Conservation (phyloP, 176 grass and related monocot genomes). For the Eragrostis nindensis region DNA sequence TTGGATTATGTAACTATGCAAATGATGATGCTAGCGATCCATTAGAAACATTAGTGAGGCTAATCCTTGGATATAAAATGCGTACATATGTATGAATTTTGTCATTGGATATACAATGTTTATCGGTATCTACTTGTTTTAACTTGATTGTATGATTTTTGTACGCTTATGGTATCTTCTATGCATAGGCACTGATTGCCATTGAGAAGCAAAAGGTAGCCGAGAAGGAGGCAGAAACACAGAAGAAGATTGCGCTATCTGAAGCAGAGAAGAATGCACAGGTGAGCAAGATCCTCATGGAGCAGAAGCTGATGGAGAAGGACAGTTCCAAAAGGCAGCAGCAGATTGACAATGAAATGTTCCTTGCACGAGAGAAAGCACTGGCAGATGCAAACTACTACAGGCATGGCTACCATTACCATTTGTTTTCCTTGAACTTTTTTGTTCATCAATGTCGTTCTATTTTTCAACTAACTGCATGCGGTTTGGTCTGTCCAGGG, state of each 20-base stretch:
- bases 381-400: slow-evolving; percentile 85
- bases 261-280: slow-evolving; percentile 97
- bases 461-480: slow-evolving; percentile 6
- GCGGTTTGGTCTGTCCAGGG: slow-evolving; percentile 52
- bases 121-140: slow-evolving; percentile 22
- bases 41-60: background rate
- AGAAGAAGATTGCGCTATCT: slow-evolving; percentile 95
- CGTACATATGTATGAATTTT: background rate
- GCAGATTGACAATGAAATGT: slow-evolving; percentile 97
- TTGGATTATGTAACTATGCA: slow-evolving; percentile 13
- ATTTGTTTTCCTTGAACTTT: background rate
- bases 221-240: slow-evolving; percentile 97
- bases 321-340: slow-evolving; percentile 86
- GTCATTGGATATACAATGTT: background rate
- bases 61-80: slow-evolving; percentile 1
- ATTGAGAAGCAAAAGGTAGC: slow-evolving; percentile 96
- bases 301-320: slow-evolving; percentile 96
- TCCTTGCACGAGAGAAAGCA: slow-evolving; percentile 78
- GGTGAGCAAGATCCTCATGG: slow-evolving; percentile 96
- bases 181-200: slow-evolving; percentile 71
- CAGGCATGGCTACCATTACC: slow-evolving; percentile 50
- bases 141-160: slow-evolving; percentile 14
- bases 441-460: background rate
- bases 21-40: slow-evolving; percentile 18
- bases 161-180: slow-evolving; percentile 18